Base-by-base conservation (phyloP, 2,329 filamentous ascomycete species). In the Paracoccidioides brasiliensis region DNA sequence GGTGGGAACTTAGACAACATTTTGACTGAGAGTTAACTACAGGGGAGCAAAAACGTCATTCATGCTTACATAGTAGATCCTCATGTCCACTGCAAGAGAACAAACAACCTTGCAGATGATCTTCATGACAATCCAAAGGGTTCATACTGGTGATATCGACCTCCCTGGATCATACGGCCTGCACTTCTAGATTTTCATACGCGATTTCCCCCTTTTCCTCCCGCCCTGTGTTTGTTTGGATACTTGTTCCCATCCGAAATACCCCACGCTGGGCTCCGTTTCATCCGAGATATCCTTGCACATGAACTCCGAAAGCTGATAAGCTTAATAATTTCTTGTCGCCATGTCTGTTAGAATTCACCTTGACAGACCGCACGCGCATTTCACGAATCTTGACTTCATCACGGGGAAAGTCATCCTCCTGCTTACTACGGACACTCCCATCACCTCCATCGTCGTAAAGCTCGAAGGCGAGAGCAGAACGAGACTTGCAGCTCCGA, bases 391-490 rank as follows among this genome's bases (percentile, higher is more conserved):
- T 56, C 69, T 77, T 52, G 75, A 77, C 60, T 70, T 69, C 53
- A 66, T 77, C 32, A 69, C 70, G 1, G 75, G 75, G 35, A 73
- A 65, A 45, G 73, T 76, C 22, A 61, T 74, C n/a, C 63, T 77
- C 44, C 63, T 67, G 51, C 65, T 77, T 6, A 62, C 64, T 1
- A 67, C 66, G 0, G 72, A 75, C 62, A 68, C 75, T 10, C 64
- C 74, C 6, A 70, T 77, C 52, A 69, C 70, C 43, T 69, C 68
- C 4, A 73, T 77, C 41, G 71, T 71, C 44, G 75, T 77, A 50
- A 77, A 77, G 61, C 62, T 77, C 33, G 74, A 77, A 58, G 74
- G 73, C 28, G 75, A 77, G 60, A 76, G 74, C 62, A 70, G 69
- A 40, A 74, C 74, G 30, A 66, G 74, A 43, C 67, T 77, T 14